Conservation (phyloP, 2,329 filamentous ascomycete genomes). For the Ophiocordyceps camponoti-saundersi region DNA sequence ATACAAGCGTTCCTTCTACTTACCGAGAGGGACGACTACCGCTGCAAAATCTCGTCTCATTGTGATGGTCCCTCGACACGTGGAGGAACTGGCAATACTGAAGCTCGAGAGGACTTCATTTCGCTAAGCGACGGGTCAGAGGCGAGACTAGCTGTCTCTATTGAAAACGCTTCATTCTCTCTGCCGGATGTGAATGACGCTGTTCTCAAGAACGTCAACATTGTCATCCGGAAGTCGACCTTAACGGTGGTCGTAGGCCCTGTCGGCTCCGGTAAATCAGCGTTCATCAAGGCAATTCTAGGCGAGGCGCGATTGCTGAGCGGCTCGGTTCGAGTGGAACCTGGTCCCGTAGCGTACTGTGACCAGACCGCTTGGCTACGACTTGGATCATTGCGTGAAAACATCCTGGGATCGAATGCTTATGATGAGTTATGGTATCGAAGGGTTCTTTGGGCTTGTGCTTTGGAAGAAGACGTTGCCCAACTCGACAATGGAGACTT, state of each 20-base stretch:
- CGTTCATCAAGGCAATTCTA: slow-evolving; percentile 13
- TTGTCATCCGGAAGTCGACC: not conserved
- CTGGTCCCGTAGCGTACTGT: slow-evolving; percentile 11
- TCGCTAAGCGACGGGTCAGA: not conserved
- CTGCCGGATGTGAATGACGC: slow-evolving; percentile 18
- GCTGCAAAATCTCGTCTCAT: slow-evolving; percentile 6
- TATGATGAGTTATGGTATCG: slow-evolving; percentile 11
- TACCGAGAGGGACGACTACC: not conserved
- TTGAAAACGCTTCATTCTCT: not conserved
- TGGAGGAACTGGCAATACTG: not conserved
- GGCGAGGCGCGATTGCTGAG: slow-evolving; percentile 9
- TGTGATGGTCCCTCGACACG: not conserved
- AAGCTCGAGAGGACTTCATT: not conserved
- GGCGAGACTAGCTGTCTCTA: not conserved
- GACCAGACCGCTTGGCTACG: slow-evolving; percentile 15
- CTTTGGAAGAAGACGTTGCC: slow-evolving; percentile 11
- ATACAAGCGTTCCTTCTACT: slow-evolving; percentile 5
- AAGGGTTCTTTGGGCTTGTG: slow-evolving; percentile 11
- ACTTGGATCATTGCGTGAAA: slow-evolving; percentile 13
- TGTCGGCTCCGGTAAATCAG: slow-evolving; percentile 12
- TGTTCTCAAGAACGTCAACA: slow-evolving; percentile 2
- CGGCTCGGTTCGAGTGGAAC: slow-evolving; percentile 4
- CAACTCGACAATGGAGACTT: slow-evolving; percentile 13
- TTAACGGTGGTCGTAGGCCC: slow-evolving; percentile 11
- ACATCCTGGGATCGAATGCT: slow-evolving; percentile 12